Evolutionary conservation across 2,329 filamentous ascomycete genomes (phyloP), one percentile per base, ranked within the genome.

Genomic region (Cryphonectria parasitica): DNA sequence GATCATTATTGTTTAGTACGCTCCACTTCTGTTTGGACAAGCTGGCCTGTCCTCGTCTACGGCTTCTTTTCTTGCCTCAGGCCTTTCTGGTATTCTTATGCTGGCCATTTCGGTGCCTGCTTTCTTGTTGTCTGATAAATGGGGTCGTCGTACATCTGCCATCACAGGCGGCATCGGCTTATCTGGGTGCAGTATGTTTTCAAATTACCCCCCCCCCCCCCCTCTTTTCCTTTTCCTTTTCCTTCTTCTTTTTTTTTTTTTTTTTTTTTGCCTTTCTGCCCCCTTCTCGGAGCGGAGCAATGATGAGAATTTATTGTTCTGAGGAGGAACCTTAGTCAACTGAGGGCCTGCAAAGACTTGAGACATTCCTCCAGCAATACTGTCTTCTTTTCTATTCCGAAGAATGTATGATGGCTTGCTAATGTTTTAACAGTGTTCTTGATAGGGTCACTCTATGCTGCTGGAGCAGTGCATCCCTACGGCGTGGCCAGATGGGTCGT

Each of bases 41-140:
- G 88, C 89, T 1, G 89, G 89, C 0, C 80, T 90, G 15, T 81
- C 82, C 10, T 86, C 85, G 0, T 79, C 82, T 3, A 85, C 83
- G 34, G 83, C 87, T 1, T 85, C 86, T 0, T 89, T 91, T 74
- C 81, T 91, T 2, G 89, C 89, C 0, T 90, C 88, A 0, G 88
- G 88, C 0, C 81, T 91, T 11, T 89, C 88, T 0, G 87, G 85
- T 0, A 82, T 90, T 0, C 77, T 89, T 1, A 90, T 90, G 77
- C 81, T 90, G 28, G 80, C 82, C n/a, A 80, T 86, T 64, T 88
- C 88, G 0, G 83, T 90, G 39, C 87, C 88, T 0, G 88, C 84
- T 0, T 82, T 87, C 71, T 78, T 89, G 31, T 82, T 86, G 19
- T 85, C 87, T 0, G 88, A 91, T 73, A 82, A 82, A 71, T 89